A percentile compares a stretch with the other conserved stretches of the same genome.
phyloP scores from a whole-genome alignment of 208 protist genomes.

The Leishmania tarentolae region DNA sequence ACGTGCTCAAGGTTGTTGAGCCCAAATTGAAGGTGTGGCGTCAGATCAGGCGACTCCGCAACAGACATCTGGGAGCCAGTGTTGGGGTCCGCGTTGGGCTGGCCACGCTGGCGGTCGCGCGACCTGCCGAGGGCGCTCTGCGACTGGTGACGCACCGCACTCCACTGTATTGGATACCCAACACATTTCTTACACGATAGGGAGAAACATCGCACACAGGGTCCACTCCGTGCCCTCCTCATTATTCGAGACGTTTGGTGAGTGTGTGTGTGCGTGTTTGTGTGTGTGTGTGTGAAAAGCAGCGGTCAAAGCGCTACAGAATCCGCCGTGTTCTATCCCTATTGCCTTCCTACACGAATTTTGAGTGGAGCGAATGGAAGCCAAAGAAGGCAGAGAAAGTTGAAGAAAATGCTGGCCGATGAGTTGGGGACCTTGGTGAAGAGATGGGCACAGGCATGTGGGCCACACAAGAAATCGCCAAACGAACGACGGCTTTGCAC shows the following conservation, averaged over 20 bases:
- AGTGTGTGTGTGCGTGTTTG: constrained; percentile 1
- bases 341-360: neutral
- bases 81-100: constrained; percentile 72
- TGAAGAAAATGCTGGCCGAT: neutral
- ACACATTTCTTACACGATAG: constrained; percentile 3
- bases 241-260: constrained; percentile 19
- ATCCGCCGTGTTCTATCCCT: neutral
- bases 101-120: constrained; percentile 65
- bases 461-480: neutral
- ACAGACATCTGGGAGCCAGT: constrained; percentile 80
- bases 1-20: constrained; percentile 81
- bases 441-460: neutral
- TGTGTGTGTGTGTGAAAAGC: neutral
- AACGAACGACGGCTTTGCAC: neutral
- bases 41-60: constrained; percentile 77
- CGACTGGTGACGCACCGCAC: constrained; percentile 30
- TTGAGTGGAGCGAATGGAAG: neutral
- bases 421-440: neutral
- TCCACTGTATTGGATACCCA: constrained; percentile 11
- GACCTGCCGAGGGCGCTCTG: constrained; percentile 55
- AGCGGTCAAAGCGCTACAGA: neutral
- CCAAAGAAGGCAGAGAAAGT: neutral
- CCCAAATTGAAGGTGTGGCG: constrained; percentile 76
- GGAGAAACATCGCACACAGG: constrained; percentile 10
- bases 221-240: constrained; percentile 13